Conservation (phyloP, 2,329 filamentous ascomycete genomes). For the Gnomoniopsis smithogilvyi region DNA sequence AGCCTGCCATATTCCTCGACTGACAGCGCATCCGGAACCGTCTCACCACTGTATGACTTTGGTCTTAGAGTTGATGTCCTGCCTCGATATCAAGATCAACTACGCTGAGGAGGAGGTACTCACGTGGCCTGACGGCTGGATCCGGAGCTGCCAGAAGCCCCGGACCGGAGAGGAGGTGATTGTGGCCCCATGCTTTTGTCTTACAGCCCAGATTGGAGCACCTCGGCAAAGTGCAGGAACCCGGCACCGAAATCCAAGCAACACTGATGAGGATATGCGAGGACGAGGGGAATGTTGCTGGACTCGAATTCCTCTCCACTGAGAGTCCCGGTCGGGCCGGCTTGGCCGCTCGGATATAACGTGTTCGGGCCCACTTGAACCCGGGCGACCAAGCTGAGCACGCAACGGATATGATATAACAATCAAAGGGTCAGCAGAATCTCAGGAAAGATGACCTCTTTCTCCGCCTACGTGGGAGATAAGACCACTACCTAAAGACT, state of each 20-base stretch:
- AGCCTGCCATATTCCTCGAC: neutral
- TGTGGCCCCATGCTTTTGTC: neutral
- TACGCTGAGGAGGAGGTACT: neutral
- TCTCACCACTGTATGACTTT: neutral
- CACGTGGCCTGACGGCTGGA: neutral
- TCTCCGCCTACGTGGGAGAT: too few species aligned
- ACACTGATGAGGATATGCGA: neutral
- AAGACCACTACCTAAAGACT: too few species aligned
- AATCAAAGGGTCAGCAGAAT: too few species aligned
- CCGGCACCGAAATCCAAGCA: neutral
- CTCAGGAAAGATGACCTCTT: too few species aligned
- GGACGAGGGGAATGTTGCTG: neutral
- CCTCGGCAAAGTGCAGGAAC: neutral
- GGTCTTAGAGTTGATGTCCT: neutral
- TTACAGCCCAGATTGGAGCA: neutral
- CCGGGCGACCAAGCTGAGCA: neutral
- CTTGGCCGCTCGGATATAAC: neutral
- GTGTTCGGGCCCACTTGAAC: neutral
- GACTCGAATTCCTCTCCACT: neutral
- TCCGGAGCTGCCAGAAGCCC: neutral
- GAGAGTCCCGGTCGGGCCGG: neutral
- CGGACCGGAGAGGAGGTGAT: neutral
- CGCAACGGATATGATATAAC: too few species aligned
- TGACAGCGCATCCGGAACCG: neutral
- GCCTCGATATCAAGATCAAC: neutral